Evolutionary conservation across 179 eudicot species (phyloP).

Genomic region (Carnegiea gigantea): DNA sequence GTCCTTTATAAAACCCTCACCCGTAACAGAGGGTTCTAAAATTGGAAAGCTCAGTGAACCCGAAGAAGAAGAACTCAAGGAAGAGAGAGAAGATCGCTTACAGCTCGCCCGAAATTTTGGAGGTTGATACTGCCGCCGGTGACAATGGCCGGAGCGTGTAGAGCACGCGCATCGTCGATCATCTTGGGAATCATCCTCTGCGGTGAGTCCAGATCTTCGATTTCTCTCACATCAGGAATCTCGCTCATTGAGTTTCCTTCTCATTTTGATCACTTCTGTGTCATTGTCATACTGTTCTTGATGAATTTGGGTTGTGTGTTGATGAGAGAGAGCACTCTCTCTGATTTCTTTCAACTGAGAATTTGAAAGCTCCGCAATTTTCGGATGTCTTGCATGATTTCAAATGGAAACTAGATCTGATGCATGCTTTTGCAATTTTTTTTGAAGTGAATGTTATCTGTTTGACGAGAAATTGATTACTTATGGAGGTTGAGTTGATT

Average conservation of each 20-base stretch:
- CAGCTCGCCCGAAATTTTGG: neutral
- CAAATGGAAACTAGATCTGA: slow-evolving; percentile 13
- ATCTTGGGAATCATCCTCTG: slow-evolving; percentile 36
- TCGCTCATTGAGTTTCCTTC: neutral
- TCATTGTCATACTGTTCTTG: neutral
- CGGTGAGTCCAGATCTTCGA: slow-evolving; percentile 28
- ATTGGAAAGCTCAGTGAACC: neutral
- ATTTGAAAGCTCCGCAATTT: neutral
- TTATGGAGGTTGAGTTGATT: slow-evolving; percentile 3
- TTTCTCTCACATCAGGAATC: neutral
- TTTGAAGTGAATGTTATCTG: neutral
- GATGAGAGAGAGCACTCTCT: neutral
- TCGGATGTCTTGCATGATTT: slow-evolving; percentile 1
- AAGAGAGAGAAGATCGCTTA: slow-evolving; percentile 1
- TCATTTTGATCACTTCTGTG: neutral
- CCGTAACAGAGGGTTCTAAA: too few relatives aligned
- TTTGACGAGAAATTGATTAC: neutral
- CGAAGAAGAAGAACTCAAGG: neutral
- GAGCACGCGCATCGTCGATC: slow-evolving; percentile 32
- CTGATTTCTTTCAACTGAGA: neutral
- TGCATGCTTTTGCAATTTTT: neutral
- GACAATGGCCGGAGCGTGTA: slow-evolving; percentile 35
- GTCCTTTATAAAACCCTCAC: neutral
- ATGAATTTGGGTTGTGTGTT: neutral
- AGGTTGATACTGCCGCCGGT: neutral